Percentiles rank a stretch among this genome's conserved stretches.
These are phyloP conservation scores for Tuber borchii DNA, from an alignment of 495 filamentous ascomycete species.

Conservation along the genomic window DNA sequence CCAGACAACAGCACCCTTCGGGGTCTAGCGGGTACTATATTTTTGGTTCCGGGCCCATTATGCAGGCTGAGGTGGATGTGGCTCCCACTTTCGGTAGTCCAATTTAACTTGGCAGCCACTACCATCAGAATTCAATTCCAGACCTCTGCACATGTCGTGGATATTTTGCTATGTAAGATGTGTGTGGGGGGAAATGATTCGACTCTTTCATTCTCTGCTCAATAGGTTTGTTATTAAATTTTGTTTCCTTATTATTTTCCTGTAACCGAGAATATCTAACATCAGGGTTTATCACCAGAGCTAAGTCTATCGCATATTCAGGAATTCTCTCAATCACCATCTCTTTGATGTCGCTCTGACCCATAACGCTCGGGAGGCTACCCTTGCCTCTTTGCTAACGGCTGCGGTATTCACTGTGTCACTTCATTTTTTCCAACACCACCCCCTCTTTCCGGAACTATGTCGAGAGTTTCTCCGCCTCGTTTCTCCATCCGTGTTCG, in stretches of 20 bases:
- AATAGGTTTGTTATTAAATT: background rate
- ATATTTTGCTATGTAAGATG: slow-evolving; percentile 1
- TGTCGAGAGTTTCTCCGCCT: slow-evolving; percentile 43
- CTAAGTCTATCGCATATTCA: slow-evolving; percentile 33
- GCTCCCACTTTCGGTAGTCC: background rate
- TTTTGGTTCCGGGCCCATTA: slow-evolving; percentile 38
- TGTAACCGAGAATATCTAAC: background rate
- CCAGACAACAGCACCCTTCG: slow-evolving; percentile 45
- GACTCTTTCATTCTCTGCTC: background rate
- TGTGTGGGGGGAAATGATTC: background rate
- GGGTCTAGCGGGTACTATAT: slow-evolving; percentile 48
- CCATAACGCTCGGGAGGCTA: slow-evolving; percentile 41
- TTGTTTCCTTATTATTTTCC: background rate
- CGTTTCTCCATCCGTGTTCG: slow-evolving; percentile 43
- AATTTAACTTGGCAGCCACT: background rate
- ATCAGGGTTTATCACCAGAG: background rate
- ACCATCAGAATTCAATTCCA: slow-evolving; percentile 1
- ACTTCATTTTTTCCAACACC: slow-evolving; percentile 42
- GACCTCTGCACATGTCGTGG: background rate
- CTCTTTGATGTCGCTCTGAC: slow-evolving; percentile 55
- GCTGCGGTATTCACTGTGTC: slow-evolving; percentile 45
- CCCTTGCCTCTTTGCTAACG: slow-evolving; percentile 42
- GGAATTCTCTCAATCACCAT: slow-evolving; percentile 44
- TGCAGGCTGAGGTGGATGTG: slow-evolving; percentile 42
- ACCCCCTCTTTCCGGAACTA: slow-evolving; percentile 45